Percentiles rank a stretch among this genome's conserved stretches.
Conservation (phyloP, 352 stramenopile genomes). For the Phytophthora ohioensis region DNA sequence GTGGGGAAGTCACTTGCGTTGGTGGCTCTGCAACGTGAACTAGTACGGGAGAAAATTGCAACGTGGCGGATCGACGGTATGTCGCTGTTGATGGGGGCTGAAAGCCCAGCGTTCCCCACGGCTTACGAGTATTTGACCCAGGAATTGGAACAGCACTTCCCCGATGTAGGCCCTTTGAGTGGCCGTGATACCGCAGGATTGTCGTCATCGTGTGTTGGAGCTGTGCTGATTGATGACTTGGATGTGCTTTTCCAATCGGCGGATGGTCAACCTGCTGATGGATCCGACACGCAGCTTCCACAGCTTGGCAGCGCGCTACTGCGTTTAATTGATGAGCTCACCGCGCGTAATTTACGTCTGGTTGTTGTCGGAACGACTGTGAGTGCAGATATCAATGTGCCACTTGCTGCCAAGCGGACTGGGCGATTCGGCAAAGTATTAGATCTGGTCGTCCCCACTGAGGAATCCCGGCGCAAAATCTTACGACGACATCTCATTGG, state of each 20-base stretch:
- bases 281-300: conserved; percentile 43
- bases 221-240: conserved; percentile 78
- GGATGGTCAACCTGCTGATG: conserved; percentile 44
- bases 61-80: conserved; percentile 45
- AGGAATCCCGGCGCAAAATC: conserved; percentile 61
- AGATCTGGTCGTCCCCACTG: conserved; percentile 71
- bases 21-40: conserved; percentile 36
- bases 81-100: conserved; percentile 65
- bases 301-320: conserved; percentile 71
- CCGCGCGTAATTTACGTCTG: conserved; percentile 34
- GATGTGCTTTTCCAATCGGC: conserved; percentile 67
- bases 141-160: conserved; percentile 48
- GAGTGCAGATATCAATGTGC: conserved; percentile 50
- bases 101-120: conserved; percentile 52
- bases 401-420: conserved; percentile 50
- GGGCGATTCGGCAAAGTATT: conserved; percentile 69
- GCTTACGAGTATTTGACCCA: conserved; percentile 67
- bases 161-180: conserved; percentile 21
- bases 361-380: conserved; percentile 62
- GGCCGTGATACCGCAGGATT: neutral
- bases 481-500: conserved; percentile 50
- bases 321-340: conserved; percentile 65
- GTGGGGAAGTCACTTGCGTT: conserved; percentile 74
- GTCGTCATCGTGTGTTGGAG: conserved; percentile 33
- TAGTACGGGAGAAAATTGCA: conserved; percentile 33